Evolutionary conservation across 2,329 filamentous ascomycete species (phyloP).

Genomic region (Botrytis paeoniae): DNA sequence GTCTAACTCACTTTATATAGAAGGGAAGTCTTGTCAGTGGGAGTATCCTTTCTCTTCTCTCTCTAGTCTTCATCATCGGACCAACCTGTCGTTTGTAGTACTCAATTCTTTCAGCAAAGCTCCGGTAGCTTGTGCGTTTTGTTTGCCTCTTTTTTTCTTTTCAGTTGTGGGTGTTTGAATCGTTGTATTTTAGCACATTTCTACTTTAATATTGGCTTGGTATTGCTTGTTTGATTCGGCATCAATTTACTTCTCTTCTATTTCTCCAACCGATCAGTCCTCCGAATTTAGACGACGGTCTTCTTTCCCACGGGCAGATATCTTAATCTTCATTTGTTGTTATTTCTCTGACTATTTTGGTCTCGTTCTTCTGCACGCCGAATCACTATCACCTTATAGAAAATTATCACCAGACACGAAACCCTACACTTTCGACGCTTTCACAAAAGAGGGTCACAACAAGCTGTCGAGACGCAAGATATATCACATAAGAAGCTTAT

Average conservation of each 20-base stretch:
- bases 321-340: background rate
- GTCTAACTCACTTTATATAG: conserved; percentile 9
- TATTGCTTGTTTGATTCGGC: background rate
- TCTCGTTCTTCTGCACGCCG: background rate
- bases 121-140: conserved; percentile 45
- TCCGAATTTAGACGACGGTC: background rate
- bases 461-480: background rate
- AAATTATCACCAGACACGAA: background rate
- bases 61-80: conserved; percentile 35
- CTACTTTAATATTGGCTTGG: background rate
- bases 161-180: conserved; percentile 21
- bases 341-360: background rate
- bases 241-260: background rate
- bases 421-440: background rate
- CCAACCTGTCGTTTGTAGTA: conserved; percentile 29
- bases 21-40: conserved; percentile 7
- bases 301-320: background rate
- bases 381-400: conserved; percentile 2
- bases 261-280: background rate
- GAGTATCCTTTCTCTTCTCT: conserved; percentile 15
- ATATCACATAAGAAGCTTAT: conserved; percentile 1
- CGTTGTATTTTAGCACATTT: background rate
- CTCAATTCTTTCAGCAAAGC: conserved; percentile 40
- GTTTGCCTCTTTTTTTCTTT: conserved; percentile 28
- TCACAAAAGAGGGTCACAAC: background rate